These are phyloP conservation scores for Spizellomyces punctatus DNA, from an alignment of 192 early-diverging fungal species.

Conservation along the genomic window DNA sequence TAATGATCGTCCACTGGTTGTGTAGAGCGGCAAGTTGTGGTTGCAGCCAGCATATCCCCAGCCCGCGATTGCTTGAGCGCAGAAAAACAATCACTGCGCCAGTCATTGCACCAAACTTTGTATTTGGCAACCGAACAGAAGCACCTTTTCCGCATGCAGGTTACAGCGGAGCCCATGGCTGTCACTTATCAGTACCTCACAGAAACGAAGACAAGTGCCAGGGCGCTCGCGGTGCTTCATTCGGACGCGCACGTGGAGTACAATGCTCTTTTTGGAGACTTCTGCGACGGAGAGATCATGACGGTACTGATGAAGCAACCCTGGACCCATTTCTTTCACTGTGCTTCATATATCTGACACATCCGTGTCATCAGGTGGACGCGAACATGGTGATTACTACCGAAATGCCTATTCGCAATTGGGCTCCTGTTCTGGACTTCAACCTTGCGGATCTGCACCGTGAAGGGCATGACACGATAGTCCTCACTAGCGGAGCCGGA, in stretches of 20 bases:
- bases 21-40: too few species aligned
- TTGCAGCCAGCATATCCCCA: too few species aligned
- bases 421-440: constrained; percentile 47
- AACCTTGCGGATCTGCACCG: constrained; percentile 23
- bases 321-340: not conserved
- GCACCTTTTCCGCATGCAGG: constrained; percentile 21
- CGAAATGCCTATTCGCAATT: constrained; percentile 14
- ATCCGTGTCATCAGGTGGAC: not conserved
- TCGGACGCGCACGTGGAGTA: constrained; percentile 1
- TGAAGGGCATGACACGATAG: constrained; percentile 31
- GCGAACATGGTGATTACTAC: not conserved
- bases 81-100: too few species aligned
- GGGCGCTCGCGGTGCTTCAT: constrained; percentile 1
- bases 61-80: too few species aligned
- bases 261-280: constrained; percentile 37
- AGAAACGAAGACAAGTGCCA: not conserved
- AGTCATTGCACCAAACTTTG: constrained; percentile 1
- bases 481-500: constrained; percentile 30
- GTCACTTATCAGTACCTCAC: not conserved
- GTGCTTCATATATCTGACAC: not conserved
- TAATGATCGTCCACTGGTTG: too few species aligned
- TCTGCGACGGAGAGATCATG: constrained; percentile 44
- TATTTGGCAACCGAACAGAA: constrained; percentile 35
- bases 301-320: constrained; percentile 12
- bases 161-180: not conserved